Evolutionary conservation across 495 filamentous ascomycete species (phyloP).

Genomic region (Lasiosphaeriaceae sp.): DNA sequence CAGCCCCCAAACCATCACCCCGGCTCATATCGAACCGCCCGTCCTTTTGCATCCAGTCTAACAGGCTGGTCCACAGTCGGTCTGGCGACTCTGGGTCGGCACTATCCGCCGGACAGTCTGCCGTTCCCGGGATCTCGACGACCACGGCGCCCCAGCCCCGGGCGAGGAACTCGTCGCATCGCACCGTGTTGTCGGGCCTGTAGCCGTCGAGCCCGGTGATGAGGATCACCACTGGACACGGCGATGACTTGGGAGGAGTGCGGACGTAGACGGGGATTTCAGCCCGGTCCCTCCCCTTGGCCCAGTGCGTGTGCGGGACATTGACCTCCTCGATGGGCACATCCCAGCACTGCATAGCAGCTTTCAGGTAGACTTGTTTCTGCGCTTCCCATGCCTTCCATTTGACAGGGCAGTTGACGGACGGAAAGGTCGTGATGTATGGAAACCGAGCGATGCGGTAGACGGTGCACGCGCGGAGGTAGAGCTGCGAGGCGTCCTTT

Average conservation of each 20-base stretch:
- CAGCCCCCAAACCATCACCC: conserved; percentile 67
- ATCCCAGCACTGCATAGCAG: conserved; percentile 51
- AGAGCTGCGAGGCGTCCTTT: conserved; percentile 55
- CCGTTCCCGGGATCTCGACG: conserved; percentile 76
- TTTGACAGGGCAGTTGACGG: conserved; percentile 43
- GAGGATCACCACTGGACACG: conserved; percentile 60
- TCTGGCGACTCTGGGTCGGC: conserved; percentile 45
- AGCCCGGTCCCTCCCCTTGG: conserved; percentile 44
- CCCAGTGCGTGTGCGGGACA: conserved; percentile 54
- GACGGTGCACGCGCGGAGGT: conserved; percentile 66
- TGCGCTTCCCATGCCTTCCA: conserved; percentile 62
- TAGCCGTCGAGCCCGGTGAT: conserved; percentile 79
- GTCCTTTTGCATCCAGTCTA: conserved; percentile 61
- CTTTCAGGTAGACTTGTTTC: conserved; percentile 61
- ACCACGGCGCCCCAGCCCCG: conserved; percentile 60
- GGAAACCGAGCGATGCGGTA: conserved; percentile 75
- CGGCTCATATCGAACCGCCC: conserved; percentile 57
- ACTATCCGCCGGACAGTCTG: conserved; percentile 66
- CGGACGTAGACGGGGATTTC: conserved; percentile 65
- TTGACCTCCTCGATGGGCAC: conserved; percentile 54
- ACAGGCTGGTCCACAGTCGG: conserved; percentile 59
- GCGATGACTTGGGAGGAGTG: conserved; percentile 39
- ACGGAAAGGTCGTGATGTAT: conserved; percentile 50
- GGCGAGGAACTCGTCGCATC: conserved; percentile 60
- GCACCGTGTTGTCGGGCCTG: conserved; percentile 70